Base-by-base conservation (phyloP, 2,329 filamentous ascomycete species). In the Phyllachora maydis region DNA sequence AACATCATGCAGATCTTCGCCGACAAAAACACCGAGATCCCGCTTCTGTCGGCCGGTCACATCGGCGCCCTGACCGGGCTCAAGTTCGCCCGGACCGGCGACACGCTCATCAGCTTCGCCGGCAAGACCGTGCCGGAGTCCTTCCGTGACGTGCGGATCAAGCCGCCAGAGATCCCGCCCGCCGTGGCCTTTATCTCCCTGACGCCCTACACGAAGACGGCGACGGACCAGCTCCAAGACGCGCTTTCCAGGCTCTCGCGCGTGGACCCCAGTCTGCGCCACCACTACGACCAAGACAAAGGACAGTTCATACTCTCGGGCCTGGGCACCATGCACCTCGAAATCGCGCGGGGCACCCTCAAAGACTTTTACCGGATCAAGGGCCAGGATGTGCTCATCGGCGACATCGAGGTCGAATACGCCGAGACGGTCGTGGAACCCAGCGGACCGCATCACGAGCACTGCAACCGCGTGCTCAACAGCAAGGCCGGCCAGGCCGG, bases 141-240 rank as follows among this genome's bases (percentile, higher is more conserved):
- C 1, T 51, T 92, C 23, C 68, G 72, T 23, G 70, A 62, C 10
- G 52, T 95, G 10, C 82, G 92, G 39, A 65, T 98, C 17, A 68
- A 81, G 10, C 81, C 88, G 0, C 88, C 91, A 14, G 65, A 77
- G 28, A 78, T 93, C 1, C 85, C 88, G 1, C 82, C 88, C 0
- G 82, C 88, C 0, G 88, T 98, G 0, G 92, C 93, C 40, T 98
- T 95, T 45, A 73, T 90, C n/a, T 79, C 83, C 29, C 71, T 95
- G 14, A 85, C 95, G 32, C 79, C 62, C 0, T 57, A 40, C 27
- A 36, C 40, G 5, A 69, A 11, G 52, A 81, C 34, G 73, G 78
- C 35, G 53, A 78, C 16, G 63, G 83, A 82, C 35, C 65, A 73
- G 28, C 65, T 98, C 5, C 66, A 78, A 26, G 66, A 74, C 5